phyloP scores from a whole-genome alignment of 1,284 basidiomycete genomes.

The Cutaneotrichosporon sp. region DNA sequence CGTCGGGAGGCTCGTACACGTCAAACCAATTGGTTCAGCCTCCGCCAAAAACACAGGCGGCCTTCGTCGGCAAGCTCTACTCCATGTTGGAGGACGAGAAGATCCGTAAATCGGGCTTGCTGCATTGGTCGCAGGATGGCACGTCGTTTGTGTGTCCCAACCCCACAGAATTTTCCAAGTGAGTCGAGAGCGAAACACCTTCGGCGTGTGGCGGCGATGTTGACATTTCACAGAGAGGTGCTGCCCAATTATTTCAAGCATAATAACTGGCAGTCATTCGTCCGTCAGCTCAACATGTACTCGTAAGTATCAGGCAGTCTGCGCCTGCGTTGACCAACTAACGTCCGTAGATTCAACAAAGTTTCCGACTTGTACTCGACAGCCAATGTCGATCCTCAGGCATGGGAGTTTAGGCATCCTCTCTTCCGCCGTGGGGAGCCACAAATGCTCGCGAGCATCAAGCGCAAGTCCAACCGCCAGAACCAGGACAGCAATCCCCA shows the following conservation, averaged over 20 bases:
- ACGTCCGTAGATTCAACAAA: constrained; percentile 40
- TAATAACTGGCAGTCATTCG: constrained; percentile 51
- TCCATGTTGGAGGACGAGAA: constrained; percentile 48
- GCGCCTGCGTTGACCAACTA: neutral
- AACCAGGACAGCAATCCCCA: constrained; percentile 13
- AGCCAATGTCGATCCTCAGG: constrained; percentile 39
- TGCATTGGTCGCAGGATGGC: constrained; percentile 48
- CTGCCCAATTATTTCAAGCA: constrained; percentile 51
- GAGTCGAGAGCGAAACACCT: constrained; percentile 25
- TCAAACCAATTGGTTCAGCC: constrained; percentile 24
- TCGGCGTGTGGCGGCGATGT: neutral
- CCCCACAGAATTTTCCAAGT: constrained; percentile 49
- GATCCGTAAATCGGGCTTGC: constrained; percentile 40
- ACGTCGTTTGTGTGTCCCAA: constrained; percentile 49
- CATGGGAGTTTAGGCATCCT: constrained; percentile 51
- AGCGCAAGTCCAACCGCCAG: constrained; percentile 42
- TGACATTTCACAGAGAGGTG: constrained; percentile 30
- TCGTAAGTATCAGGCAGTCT: constrained; percentile 40
- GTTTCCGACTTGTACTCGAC: constrained; percentile 47
- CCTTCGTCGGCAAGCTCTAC: constrained; percentile 49
- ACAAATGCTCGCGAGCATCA: constrained; percentile 46
- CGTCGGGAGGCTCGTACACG: neutral
- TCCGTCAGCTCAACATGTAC: constrained; percentile 52
- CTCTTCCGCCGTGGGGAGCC: constrained; percentile 48
- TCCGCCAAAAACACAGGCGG: constrained; percentile 44